phyloP scores from a whole-genome alignment of 305 asterid genomes.

The Salvia sclarea region DNA sequence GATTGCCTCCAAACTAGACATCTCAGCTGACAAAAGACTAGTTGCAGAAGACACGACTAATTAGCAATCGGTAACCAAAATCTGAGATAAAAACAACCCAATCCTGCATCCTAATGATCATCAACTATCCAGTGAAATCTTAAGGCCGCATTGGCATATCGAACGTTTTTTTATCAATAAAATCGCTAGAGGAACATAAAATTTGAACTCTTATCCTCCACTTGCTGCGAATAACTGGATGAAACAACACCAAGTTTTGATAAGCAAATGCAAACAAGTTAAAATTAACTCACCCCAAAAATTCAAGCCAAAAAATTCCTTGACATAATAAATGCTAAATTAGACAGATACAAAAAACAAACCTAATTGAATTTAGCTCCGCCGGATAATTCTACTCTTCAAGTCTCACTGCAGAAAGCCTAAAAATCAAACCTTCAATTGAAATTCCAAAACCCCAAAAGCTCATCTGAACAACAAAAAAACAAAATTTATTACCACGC shows the following conservation, averaged over 20 bases:
- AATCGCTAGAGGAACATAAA: background rate
- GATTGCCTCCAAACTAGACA: background rate
- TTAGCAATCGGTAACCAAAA: background rate
- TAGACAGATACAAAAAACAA: conserved; percentile 12
- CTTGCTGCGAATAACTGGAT: background rate
- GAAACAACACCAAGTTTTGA: background rate
- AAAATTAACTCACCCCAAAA: background rate
- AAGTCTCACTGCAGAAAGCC: conserved; percentile 19
- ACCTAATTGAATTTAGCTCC: conserved; percentile 34
- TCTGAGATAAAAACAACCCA: background rate
- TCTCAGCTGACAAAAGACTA: conserved; percentile 7
- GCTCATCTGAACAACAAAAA: conserved; percentile 27
- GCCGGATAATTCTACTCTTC: conserved; percentile 20
- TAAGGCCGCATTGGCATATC: background rate
- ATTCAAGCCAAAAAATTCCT: conserved; percentile 14
- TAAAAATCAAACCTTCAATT: conserved; percentile 21
- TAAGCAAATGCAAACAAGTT: conserved; percentile 2
- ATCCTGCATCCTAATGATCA: background rate
- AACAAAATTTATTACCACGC: conserved; percentile 7
- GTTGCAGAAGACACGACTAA: background rate
- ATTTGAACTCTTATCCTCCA: background rate
- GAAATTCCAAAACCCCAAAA: conserved; percentile 20
- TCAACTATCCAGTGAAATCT: background rate
- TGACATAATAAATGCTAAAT: background rate
- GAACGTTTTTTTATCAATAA: background rate